Conservation (phyloP, 257 asterid species). For the Gentiana dahurica region DNA sequence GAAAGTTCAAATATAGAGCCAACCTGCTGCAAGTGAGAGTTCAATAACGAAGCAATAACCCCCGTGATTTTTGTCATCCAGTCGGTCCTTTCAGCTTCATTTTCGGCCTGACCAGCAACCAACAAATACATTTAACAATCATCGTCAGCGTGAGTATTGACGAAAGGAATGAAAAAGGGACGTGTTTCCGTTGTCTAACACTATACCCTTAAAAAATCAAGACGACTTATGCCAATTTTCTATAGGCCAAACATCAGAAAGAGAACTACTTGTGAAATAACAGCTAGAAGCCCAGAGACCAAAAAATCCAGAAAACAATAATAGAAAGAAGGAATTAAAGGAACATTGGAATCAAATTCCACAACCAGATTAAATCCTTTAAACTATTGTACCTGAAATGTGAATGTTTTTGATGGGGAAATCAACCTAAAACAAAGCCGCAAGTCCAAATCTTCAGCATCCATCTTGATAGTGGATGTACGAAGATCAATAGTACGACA, state of each 20-base stretch:
- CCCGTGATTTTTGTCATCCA: constrained; percentile 96
- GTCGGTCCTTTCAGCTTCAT: constrained; percentile 87
- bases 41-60: constrained; percentile 80
- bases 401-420: constrained; percentile 74
- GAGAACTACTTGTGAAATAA: not conserved
- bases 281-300: not conserved
- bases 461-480: constrained; percentile 80
- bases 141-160: not conserved
- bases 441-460: constrained; percentile 89
- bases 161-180: not conserved
- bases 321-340: not conserved
- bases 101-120: constrained; percentile 69
- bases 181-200: too few relatives aligned
- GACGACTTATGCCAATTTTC: too few relatives aligned
- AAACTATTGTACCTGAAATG: constrained; percentile 61
- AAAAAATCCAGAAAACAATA: not conserved
- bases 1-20: constrained; percentile 2
- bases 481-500: constrained; percentile 78
- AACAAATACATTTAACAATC: constrained; percentile 3
- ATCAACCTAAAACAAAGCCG: constrained; percentile 93
- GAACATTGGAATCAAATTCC: not conserved
- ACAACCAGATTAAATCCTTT: not conserved
- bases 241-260: too few relatives aligned
- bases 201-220: not conserved
- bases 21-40: constrained; percentile 89